Percentiles rank a stretch among this genome's conserved stretches.
Evolutionary conservation across 495 filamentous ascomycete genomes (phyloP).

Genomic region (Podospora pseudocomata): DNA sequence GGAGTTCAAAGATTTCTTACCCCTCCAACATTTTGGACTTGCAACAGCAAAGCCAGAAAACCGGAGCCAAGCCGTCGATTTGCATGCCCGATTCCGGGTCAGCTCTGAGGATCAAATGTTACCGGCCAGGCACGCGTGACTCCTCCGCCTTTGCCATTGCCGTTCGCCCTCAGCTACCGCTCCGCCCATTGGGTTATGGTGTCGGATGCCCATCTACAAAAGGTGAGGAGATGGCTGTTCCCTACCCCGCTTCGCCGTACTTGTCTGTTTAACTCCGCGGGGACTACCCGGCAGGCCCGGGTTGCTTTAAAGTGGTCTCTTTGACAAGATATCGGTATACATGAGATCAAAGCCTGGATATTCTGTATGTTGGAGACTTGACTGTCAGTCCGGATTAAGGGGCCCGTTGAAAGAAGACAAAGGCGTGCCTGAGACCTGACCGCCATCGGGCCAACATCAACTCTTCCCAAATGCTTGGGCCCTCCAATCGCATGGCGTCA

Average conservation of each 20-base stretch:
- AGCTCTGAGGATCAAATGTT: background rate
- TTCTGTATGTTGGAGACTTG: background rate
- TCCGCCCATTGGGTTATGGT: background rate
- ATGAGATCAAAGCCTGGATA: background rate
- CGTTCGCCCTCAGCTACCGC: background rate
- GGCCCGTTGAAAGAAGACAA: background rate
- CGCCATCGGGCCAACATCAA: background rate
- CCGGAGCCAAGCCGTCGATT: background rate
- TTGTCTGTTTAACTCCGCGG: background rate
- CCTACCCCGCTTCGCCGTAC: background rate
- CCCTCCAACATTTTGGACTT: background rate
- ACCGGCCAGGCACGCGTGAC: background rate
- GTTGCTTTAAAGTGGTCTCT: background rate
- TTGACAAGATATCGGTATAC: background rate
- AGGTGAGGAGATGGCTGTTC: background rate
- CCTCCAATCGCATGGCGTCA: constrained; percentile 4
- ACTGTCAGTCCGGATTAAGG: background rate
- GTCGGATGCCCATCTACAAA: background rate
- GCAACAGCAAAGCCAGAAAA: background rate
- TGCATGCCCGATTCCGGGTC: background rate
- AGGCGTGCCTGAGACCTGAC: background rate
- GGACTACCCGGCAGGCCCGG: background rate
- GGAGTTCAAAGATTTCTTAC: background rate
- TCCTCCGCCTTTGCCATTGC: background rate
- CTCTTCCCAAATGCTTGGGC: background rate